Evolutionary conservation across 306 rosid species (phyloP).

Genomic region (Trichosanthes truncata): DNA sequence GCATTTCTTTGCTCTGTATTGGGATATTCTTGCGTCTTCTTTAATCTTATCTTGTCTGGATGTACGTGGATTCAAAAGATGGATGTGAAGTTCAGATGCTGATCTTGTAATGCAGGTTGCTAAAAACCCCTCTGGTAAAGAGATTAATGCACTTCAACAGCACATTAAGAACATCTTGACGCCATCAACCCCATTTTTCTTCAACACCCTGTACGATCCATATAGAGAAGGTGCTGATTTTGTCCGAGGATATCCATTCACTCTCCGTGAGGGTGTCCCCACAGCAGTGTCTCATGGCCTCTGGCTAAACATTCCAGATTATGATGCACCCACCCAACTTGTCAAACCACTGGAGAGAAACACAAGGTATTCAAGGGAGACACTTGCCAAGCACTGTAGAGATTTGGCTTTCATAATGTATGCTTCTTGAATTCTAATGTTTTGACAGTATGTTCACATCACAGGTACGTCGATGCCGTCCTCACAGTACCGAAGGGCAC

Average conservation of each 20-base stretch:
- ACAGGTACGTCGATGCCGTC: slow-evolving; percentile 74
- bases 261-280: slow-evolving; percentile 66
- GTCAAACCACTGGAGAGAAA: slow-evolving; percentile 80
- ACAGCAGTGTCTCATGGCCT: slow-evolving; percentile 79
- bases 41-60: no score
- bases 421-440: neutral
- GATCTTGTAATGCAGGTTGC: slow-evolving; percentile 50
- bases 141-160: slow-evolving; percentile 66
- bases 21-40: no score
- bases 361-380: slow-evolving; percentile 33
- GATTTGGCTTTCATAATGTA: neutral
- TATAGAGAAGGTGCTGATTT: slow-evolving; percentile 74
- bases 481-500: slow-evolving; percentile 72
- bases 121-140: slow-evolving; percentile 64
- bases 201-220: slow-evolving; percentile 79
- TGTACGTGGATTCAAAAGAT: neutral
- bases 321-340: slow-evolving; percentile 91
- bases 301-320: slow-evolving; percentile 82
- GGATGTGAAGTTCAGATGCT: neutral
- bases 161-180: slow-evolving; percentile 62
- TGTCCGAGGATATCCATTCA: slow-evolving; percentile 82
- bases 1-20: no score
- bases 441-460: neutral
- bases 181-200: slow-evolving; percentile 78
- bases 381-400: neutral